Base-by-base conservation (phyloP, 2,329 filamentous ascomycete genomes). In the Rhynchosporium secalis region DNA sequence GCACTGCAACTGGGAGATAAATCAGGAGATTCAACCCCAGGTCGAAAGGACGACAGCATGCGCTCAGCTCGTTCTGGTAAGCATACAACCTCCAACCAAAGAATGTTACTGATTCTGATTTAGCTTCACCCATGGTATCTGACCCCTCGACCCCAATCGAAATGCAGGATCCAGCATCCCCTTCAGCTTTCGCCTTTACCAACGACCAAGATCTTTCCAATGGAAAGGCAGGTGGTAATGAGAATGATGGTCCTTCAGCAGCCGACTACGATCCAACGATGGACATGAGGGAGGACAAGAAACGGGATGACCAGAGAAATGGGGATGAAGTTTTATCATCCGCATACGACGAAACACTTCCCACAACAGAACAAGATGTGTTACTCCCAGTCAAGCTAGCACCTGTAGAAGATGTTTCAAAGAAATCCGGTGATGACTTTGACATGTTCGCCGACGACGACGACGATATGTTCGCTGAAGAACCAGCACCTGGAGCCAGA, bases 361-460 rank as follows among this genome's bases (percentile, higher is more conserved):
- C 80, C 26, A 78, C 78, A 28, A 76, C 77, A 31, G 81, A 83
- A 62, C 82, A 84, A 65, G 77, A 83, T 58, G 74, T 83, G 4
- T 69, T 81, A 40, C 78, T 77, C 33, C 75, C 77, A 38, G 70
- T 75, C 56, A 69, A 75, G 15, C 49, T 68, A 26, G 65, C 68
- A 51, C 62, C 73, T 12, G 68, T 76, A 67, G 69, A 78, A 71
- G 71, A 78, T 49, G 70, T 73, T 48, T 68, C 75, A 40, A 71
- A 76, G 57, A 79, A 82, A 70, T 68, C 76, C 20, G 80, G 79
- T 66, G 89, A 91, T 60, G 91, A 88, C 60, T 87, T 88, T 71
- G 86, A 96, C 74, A 96, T 96, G 91, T 96, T 96, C 77, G 92
- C 93, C 51, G 89, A 94, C 63, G 89, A 90, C 64, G 83, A 87